Evolutionary conservation across 2,329 filamentous ascomycete species (phyloP).

Genomic region (Tolypocladium cylindrosporum): DNA sequence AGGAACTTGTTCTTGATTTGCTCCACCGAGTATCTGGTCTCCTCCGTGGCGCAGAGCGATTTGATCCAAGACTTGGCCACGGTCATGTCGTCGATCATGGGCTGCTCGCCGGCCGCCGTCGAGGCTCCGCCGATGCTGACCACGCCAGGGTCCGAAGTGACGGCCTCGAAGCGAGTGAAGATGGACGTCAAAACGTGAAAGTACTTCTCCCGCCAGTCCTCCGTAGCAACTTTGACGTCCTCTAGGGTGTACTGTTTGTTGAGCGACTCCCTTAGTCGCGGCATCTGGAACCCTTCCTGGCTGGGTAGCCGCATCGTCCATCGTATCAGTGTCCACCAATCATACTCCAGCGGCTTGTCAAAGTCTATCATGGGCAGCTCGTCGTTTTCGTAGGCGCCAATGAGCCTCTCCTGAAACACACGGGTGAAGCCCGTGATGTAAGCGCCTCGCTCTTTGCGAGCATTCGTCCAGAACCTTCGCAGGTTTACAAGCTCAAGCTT

Average conservation of each 20-base stretch:
- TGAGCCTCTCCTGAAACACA: slow-evolving; percentile 55
- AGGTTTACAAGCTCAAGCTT: slow-evolving; percentile 39
- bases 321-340: slow-evolving; percentile 56
- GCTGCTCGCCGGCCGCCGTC: background rate
- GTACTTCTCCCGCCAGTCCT: slow-evolving; percentile 47
- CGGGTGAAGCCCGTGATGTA: slow-evolving; percentile 44
- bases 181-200: slow-evolving; percentile 44
- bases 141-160: slow-evolving; percentile 36
- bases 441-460: slow-evolving; percentile 39
- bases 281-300: slow-evolving; percentile 36
- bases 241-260: slow-evolving; percentile 31
- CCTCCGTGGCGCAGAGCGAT: slow-evolving; percentile 44
- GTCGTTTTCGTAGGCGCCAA: slow-evolving; percentile 54
- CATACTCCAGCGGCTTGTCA: slow-evolving; percentile 51
- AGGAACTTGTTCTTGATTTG: slow-evolving; percentile 41
- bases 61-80: slow-evolving; percentile 50
- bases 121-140: slow-evolving; percentile 12
- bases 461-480: slow-evolving; percentile 43
- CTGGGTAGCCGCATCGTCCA: slow-evolving; percentile 52
- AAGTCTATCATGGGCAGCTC: slow-evolving; percentile 54
- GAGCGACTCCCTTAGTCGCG: slow-evolving; percentile 33
- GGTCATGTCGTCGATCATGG: slow-evolving; percentile 17
- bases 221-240: slow-evolving; percentile 17
- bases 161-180: slow-evolving; percentile 46
- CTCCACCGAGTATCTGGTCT: slow-evolving; percentile 36